phyloP scores from a whole-genome alignment of 208 protist species.

The Acanthamoeba healyi region DNA sequence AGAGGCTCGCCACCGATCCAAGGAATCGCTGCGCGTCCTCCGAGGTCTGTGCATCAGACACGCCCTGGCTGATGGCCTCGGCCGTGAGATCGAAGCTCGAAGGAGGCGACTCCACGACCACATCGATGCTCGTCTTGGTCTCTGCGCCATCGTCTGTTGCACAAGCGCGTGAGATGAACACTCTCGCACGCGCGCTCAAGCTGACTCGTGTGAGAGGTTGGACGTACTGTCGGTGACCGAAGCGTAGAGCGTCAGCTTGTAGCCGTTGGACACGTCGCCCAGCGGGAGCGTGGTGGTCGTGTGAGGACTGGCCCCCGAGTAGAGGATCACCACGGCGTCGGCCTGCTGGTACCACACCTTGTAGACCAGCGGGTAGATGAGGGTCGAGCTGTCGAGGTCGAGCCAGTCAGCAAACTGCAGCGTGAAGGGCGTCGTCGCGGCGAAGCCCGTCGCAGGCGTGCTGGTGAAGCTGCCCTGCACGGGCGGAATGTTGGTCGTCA shows the following conservation, averaged over 20 bases:
- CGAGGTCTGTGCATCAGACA: not conserved
- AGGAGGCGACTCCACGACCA: not conserved
- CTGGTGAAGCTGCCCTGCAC: not conserved
- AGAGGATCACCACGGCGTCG: not conserved
- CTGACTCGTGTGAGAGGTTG: too few relatives aligned
- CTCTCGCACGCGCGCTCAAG: too few relatives aligned
- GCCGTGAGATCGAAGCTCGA: not conserved
- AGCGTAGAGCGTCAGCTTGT: not conserved
- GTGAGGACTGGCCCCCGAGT: not conserved
- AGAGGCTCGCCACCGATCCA: not conserved
- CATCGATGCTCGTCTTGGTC: not conserved
- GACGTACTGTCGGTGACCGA: constrained; percentile 20
- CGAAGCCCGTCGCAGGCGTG: not conserved
- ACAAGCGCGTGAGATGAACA: too few relatives aligned
- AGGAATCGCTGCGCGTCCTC: not conserved
- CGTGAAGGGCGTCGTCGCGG: not conserved
- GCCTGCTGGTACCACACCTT: constrained; percentile 1
- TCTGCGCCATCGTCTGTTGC: not conserved
- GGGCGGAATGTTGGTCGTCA: not conserved
- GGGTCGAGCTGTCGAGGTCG: not conserved
- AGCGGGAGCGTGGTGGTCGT: not conserved
- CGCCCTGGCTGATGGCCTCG: not conserved
- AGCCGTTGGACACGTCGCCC: not conserved
- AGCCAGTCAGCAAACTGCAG: not conserved
- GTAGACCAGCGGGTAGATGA: not conserved